Percentiles rank a stretch among this genome's conserved stretches.
Evolutionary conservation across 2,329 filamentous ascomycete genomes (phyloP).

Genomic region (Trichophyton rubrum): DNA sequence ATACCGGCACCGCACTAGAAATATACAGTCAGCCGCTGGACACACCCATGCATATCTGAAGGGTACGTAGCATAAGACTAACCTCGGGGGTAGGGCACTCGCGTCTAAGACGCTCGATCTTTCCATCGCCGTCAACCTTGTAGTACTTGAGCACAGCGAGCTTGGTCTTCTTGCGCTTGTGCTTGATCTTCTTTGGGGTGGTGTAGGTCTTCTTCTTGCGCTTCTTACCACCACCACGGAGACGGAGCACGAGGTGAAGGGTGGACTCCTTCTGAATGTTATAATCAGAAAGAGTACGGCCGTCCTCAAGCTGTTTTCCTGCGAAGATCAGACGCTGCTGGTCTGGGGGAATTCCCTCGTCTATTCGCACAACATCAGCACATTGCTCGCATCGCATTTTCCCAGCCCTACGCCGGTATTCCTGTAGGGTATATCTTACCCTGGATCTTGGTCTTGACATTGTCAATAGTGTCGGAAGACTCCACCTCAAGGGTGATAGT

Average conservation of each 20-base stretch:
- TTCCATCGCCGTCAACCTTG: slow-evolving; percentile 99
- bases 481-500: slow-evolving; percentile 99
- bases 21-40: neutral
- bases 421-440: slow-evolving; percentile 32
- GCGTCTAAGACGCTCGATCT: slow-evolving; percentile 97
- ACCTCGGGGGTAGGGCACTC: slow-evolving; percentile 91
- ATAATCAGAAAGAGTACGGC: slow-evolving; percentile 98
- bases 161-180: slow-evolving; percentile 99
- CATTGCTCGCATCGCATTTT: too few species aligned
- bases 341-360: slow-evolving; percentile 98
- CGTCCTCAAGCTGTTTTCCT: slow-evolving; percentile 99
- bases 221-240: slow-evolving; percentile 99
- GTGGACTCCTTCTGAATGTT: slow-evolving; percentile 99
- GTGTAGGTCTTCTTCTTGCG: slow-evolving; percentile 99
- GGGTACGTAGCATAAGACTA: slow-evolving; percentile 31
- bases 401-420: too few species aligned
- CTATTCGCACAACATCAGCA: slow-evolving; percentile 44
- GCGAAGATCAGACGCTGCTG: slow-evolving; percentile 99
- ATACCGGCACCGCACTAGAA: slow-evolving; percentile 92
- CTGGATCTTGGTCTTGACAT: slow-evolving; percentile 97
- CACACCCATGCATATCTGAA: too few species aligned
- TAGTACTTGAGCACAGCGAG: slow-evolving; percentile 99
- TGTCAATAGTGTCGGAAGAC: slow-evolving; percentile 99
- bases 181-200: slow-evolving; percentile 99
- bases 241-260: slow-evolving; percentile 92